Percentiles rank a stretch among this genome's conserved stretches.
Conservation (phyloP, 2,329 filamentous ascomycete species). For the Microsporum audouinii region DNA sequence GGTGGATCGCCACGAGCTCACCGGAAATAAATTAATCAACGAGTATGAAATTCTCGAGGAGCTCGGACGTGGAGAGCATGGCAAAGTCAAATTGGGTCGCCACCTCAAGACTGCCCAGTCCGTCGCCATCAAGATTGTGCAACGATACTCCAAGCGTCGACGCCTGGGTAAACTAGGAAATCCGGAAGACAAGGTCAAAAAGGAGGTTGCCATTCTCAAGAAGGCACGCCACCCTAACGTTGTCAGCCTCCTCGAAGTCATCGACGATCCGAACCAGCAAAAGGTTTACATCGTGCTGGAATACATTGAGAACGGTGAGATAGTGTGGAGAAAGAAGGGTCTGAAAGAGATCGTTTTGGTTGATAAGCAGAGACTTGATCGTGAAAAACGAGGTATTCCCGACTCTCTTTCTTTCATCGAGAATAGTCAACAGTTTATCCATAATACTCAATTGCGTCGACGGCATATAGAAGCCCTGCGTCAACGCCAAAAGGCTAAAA, state of each 20-base stretch:
- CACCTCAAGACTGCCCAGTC: conserved; percentile 63
- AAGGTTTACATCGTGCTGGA: conserved; percentile 98
- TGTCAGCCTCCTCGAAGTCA: conserved; percentile 88
- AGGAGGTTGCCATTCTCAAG: conserved; percentile 94
- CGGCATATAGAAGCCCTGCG: conserved; percentile 45
- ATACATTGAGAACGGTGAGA: conserved; percentile 86
- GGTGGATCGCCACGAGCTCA: conserved; percentile 77
- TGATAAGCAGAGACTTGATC: conserved; percentile 70
- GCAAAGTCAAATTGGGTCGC: conserved; percentile 90
- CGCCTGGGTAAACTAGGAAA: conserved; percentile 68
- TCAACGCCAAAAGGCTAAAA: conserved; percentile 49
- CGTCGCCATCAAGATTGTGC: conserved; percentile 97
- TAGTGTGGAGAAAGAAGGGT: conserved; percentile 85
- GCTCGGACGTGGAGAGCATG: conserved; percentile 88
- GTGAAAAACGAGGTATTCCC: conserved; percentile 60
- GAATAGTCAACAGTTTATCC: conserved; percentile 34
- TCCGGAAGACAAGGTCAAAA: conserved; percentile 65
- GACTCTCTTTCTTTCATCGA: conserved; percentile 48
- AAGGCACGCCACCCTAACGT: conserved; percentile 98
- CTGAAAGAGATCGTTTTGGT: conserved; percentile 69
- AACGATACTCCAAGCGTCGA: conserved; percentile 84
- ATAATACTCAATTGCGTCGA: conserved; percentile 27
- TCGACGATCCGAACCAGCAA: conserved; percentile 88
- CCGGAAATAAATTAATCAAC: conserved; percentile 92
- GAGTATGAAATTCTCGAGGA: conserved; percentile 96